Percentiles rank a stretch among this genome's conserved stretches.
These are phyloP conservation scores for Cordyceps tenuipes DNA, from an alignment of 2,329 filamentous ascomycete genomes.

Conservation along the genomic window DNA sequence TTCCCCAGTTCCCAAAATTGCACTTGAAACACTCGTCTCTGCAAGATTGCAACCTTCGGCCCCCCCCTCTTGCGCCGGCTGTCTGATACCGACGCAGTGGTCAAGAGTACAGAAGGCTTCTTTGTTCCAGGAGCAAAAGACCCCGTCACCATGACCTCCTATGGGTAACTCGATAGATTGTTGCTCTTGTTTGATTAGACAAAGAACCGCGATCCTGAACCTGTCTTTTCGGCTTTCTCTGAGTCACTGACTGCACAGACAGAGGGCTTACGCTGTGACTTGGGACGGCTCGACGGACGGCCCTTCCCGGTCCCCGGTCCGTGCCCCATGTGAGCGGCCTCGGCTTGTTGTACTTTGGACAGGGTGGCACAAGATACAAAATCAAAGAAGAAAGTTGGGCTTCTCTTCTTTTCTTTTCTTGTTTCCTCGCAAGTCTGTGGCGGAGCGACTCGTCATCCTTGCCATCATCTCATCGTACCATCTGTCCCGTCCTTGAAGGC, in stretches of 20 bases:
- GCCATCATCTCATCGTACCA: neutral
- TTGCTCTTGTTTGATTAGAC: neutral
- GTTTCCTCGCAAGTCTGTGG: neutral
- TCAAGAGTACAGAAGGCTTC: neutral
- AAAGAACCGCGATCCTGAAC: too few species aligned
- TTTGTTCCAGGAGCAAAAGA: neutral
- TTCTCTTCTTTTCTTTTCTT: neutral
- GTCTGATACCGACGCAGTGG: slow-evolving; percentile 11
- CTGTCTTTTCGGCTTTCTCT: neutral
- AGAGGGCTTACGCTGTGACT: neutral
- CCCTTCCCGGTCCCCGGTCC: slow-evolving; percentile 11
- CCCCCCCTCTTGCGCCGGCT: neutral
- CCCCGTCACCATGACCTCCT: neutral
- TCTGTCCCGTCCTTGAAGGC: neutral
- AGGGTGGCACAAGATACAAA: neutral
- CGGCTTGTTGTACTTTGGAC: too few species aligned
- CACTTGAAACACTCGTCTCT: slow-evolving; percentile 12
- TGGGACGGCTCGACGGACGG: neutral
- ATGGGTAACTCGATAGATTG: neutral
- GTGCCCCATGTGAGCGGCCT: slow-evolving; percentile 10
- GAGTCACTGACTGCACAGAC: neutral
- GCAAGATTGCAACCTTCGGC: too few species aligned
- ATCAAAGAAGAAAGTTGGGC: too few species aligned
- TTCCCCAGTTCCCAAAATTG: slow-evolving; percentile 12
- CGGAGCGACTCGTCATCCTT: neutral